Evolutionary conservation across 148 eudicot species (phyloP).

Genomic region (Cornus florida): DNA sequence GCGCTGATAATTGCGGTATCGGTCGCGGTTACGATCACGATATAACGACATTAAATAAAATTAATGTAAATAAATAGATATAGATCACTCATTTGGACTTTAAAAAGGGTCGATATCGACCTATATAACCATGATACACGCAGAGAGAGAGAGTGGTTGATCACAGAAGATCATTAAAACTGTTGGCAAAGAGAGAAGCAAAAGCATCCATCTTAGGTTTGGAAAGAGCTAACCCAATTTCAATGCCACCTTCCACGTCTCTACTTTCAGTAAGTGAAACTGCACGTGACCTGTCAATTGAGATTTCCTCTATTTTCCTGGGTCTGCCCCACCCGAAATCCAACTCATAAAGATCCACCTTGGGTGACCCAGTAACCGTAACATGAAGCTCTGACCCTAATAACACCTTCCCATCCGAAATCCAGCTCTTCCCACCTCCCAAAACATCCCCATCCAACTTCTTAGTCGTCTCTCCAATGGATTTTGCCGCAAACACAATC

Average conservation of each 20-base stretch:
- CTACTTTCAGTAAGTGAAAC: constrained; percentile 41
- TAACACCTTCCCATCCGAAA: constrained; percentile 31
- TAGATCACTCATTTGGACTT: no score
- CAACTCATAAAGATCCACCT: constrained; percentile 38
- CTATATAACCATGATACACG: no score
- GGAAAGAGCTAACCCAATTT: constrained; percentile 45
- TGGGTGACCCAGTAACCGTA: constrained; percentile 61
- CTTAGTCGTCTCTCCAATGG: constrained; percentile 37
- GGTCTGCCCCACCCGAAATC: constrained; percentile 67
- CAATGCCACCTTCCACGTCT: constrained; percentile 48
- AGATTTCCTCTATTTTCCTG: constrained; percentile 40
- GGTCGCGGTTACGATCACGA: no score
- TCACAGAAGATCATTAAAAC: not conserved
- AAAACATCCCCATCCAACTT: constrained; percentile 27
- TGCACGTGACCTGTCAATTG: constrained; percentile 33
- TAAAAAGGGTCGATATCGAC: no score
- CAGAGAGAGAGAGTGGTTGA: not conserved
- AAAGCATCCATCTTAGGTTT: constrained; percentile 34
- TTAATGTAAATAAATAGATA: no score
- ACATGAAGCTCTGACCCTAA: constrained; percentile 27
- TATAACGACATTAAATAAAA: no score
- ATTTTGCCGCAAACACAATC: constrained; percentile 39
- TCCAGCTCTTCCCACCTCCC: constrained; percentile 38
- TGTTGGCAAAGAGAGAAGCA: constrained; percentile 3
- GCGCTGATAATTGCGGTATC: no score